Base-by-base conservation (phyloP, 2,329 filamentous ascomycete genomes). In the Beauveria asiatica region DNA sequence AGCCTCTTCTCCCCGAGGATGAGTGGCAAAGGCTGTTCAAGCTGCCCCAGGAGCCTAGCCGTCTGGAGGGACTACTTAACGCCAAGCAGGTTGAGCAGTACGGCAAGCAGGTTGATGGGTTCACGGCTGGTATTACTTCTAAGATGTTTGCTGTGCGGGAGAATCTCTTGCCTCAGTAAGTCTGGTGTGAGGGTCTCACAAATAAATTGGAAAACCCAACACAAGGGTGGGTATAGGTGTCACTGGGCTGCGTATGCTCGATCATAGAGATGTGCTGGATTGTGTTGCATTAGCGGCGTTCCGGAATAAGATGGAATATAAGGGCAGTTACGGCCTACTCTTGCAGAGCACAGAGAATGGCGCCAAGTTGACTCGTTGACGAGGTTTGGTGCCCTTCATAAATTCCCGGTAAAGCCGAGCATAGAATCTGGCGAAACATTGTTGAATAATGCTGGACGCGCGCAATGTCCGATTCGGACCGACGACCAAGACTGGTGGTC, bases 11-110 rank as follows among this genome's bases (percentile, higher is more conserved):
- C 54, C 92, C 94, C 42, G 94, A 99, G 79, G 93, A 97, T 70
- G 94, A 99, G 81, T 99, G 92, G 92, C 90, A 96, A 78, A 88
- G 90, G 73, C 82, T 97, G 68, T 99, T 97, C 84, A 99, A 99
- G 85, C 84, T 99, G 67, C 94, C 94, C 27, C 87, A 91, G 73
- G 93, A 97, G 80, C 93, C 94, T 60, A 96, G 89, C 77, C 83
- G 93, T 66, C 79, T 97, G 67, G 93, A 97, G 80, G 90, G 89
- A 66, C 90, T 99, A 83, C 81, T 99, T 72, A 96, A 97, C 74
- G 92, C 90, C 64, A 85, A 92, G 76, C 94, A 99, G 79, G 92
- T 97, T 59, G 92, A 97, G 78, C 93, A 97, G 79, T 99, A 97
- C 78, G 90, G 92, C 71, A 88, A 92, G 78, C 94, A 97, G 80